Evolutionary conservation across 768 basidiomycete genomes (phyloP).

Genomic region (Lentinula detonsa): DNA sequence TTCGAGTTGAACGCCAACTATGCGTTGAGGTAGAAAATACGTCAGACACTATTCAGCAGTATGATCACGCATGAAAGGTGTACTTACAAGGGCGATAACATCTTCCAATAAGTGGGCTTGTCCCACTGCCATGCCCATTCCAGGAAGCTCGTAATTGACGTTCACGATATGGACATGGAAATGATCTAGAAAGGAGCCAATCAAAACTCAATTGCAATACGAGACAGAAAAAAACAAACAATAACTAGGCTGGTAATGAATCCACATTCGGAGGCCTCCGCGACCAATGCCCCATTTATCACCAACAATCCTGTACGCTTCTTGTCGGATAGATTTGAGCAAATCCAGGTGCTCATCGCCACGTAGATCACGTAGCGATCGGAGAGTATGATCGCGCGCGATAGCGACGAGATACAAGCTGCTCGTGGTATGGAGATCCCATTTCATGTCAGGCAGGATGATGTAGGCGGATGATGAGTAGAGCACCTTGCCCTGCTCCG

Average conservation of each 20-base stretch:
- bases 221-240: slow-evolving; percentile 45
- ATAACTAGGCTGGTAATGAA: slow-evolving; percentile 96
- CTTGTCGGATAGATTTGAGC: slow-evolving; percentile 56
- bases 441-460: slow-evolving; percentile 95
- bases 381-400: slow-evolving; percentile 52
- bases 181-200: slow-evolving; percentile 55
- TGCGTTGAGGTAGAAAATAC: slow-evolving; percentile 2
- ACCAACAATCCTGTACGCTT: slow-evolving; percentile 45
- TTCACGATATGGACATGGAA: slow-evolving; percentile 94
- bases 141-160: slow-evolving; percentile 51
- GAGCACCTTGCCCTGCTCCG: slow-evolving; percentile 71
- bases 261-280: slow-evolving; percentile 68
- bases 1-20: slow-evolving; percentile 61
- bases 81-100: slow-evolving; percentile 73
- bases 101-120: slow-evolving; percentile 94
- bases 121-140: slow-evolving; percentile 74
- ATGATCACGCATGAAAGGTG: background rate
- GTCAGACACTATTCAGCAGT: background rate
- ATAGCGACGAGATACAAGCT: slow-evolving; percentile 87
- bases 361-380: slow-evolving; percentile 69
- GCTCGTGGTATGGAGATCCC: slow-evolving; percentile 74
- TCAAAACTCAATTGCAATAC: background rate
- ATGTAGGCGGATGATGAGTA: slow-evolving; percentile 61
- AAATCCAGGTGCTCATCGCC: slow-evolving; percentile 50
- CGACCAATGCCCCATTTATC: slow-evolving; percentile 60